phyloP scores from a whole-genome alignment of 106 monocot species.

The Acorus gramineus region DNA sequence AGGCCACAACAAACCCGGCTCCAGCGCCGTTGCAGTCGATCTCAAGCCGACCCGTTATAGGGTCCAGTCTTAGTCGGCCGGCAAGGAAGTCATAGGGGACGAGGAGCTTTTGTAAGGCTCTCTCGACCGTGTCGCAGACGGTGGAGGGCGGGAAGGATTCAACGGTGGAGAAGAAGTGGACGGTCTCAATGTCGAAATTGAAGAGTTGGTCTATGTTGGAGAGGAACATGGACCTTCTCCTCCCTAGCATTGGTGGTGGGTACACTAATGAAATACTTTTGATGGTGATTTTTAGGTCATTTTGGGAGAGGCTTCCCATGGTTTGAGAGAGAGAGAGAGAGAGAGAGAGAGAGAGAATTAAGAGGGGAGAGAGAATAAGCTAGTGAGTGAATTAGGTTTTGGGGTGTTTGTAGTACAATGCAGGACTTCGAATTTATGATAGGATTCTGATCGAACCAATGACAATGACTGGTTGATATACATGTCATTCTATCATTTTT shows the following conservation, averaged over 20 bases:
- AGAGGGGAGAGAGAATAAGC: no score
- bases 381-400: no score
- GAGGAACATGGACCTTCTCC: slow-evolving; percentile 41
- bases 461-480: no score
- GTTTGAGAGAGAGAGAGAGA: no score
- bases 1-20: slow-evolving; percentile 13
- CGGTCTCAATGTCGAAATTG: slow-evolving; percentile 36
- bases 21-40: slow-evolving; percentile 28
- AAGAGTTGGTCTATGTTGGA: slow-evolving; percentile 60
- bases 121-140: slow-evolving; percentile 12
- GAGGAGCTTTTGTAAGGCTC: slow-evolving; percentile 10
- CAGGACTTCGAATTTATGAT: no score
- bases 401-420: no score
- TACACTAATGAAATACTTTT: no score
- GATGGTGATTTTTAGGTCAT: no score
- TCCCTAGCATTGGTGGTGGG: slow-evolving; percentile 5
- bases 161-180: slow-evolving; percentile 38
- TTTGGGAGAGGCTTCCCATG: no score
- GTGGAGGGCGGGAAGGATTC: slow-evolving; percentile 3
- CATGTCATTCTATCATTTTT: no score
- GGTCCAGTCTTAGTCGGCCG: slow-evolving; percentile 26
- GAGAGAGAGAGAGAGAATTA: no score
- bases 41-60: slow-evolving; percentile 4
- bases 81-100: slow-evolving; percentile 36
- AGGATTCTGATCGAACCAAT: no score